These are phyloP conservation scores for Bocquillonia castaneifolia DNA, from an alignment of 441 rosid species.

Conservation along the genomic window DNA sequence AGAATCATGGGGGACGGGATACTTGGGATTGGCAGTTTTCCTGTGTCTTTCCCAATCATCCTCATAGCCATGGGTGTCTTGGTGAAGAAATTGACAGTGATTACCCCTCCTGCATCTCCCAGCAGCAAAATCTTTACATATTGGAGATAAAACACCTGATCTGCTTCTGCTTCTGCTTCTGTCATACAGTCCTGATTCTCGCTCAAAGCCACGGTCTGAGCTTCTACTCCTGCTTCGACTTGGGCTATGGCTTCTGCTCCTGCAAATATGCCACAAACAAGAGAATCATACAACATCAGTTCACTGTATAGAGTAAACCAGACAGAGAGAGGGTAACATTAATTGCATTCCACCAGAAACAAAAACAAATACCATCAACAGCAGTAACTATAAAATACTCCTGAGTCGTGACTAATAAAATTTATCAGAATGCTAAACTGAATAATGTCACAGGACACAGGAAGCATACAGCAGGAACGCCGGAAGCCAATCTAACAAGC, in stretches of 20 bases:
- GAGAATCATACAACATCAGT: constrained; percentile 1
- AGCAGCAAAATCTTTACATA: constrained; percentile 59
- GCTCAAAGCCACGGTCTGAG: constrained; percentile 57
- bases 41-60: constrained; percentile 57
- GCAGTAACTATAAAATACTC: neutral
- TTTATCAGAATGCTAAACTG: neutral
- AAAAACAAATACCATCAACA: neutral
- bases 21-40: constrained; percentile 45
- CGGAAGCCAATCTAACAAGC: neutral
- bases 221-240: constrained; percentile 76
- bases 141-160: constrained; percentile 44
- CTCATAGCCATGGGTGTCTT: constrained; percentile 36
- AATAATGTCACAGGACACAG: neutral
- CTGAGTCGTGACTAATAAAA: neutral
- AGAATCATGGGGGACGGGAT: constrained; percentile 40
- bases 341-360: neutral
- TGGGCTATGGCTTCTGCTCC: constrained; percentile 54
- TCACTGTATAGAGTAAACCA: neutral
- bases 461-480: constrained; percentile 2
- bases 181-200: constrained; percentile 58
- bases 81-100: constrained; percentile 55
- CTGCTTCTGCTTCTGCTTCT: constrained; percentile 53
- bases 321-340: neutral
- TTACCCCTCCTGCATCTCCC: constrained; percentile 81
- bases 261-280: constrained; percentile 23